phyloP scores from a whole-genome alignment of 345 rosid species.

The Pseudoturritis turrita region DNA sequence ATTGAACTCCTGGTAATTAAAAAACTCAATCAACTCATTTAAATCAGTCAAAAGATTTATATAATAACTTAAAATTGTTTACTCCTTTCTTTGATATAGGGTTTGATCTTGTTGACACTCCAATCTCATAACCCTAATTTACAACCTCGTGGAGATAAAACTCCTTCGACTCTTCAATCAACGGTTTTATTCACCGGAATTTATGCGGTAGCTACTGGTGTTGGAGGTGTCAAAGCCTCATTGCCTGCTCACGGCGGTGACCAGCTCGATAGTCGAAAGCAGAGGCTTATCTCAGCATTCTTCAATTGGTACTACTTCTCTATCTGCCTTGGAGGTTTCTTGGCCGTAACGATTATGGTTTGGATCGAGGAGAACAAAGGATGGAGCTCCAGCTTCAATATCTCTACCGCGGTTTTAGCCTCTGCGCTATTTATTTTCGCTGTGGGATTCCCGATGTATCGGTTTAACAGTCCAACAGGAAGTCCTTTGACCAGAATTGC shows the following conservation, averaged over 20 bases:
- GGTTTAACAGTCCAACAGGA: slow-evolving; percentile 44
- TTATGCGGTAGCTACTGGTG: slow-evolving; percentile 49
- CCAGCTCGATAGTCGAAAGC: slow-evolving; percentile 42
- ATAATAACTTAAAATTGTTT: not conserved
- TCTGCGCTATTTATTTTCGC: slow-evolving; percentile 39
- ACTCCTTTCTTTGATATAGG: slow-evolving; percentile 24
- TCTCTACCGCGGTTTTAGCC: slow-evolving; percentile 23
- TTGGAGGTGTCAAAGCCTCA: slow-evolving; percentile 58
- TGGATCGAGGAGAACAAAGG: slow-evolving; percentile 65
- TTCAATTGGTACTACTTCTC: slow-evolving; percentile 64
- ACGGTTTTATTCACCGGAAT: slow-evolving; percentile 43
- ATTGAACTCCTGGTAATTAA: slow-evolving; percentile 43
- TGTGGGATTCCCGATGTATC: slow-evolving; percentile 41
- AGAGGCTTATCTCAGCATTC: slow-evolving; percentile 37
- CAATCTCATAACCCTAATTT: slow-evolving; percentile 44
- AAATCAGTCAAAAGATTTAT: not conserved
- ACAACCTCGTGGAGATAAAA: slow-evolving; percentile 31
- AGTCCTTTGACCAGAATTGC: slow-evolving; percentile 41
- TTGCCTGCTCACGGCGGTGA: slow-evolving; percentile 68
- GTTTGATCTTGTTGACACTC: slow-evolving; percentile 43
- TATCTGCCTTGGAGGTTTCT: slow-evolving; percentile 42
- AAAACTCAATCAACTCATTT: not conserved
- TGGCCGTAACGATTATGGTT: slow-evolving; percentile 49
- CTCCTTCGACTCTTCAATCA: slow-evolving; percentile 35
- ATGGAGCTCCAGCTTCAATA: slow-evolving; percentile 44